A percentile compares a stretch with the other conserved stretches of the same genome.
Evolutionary conservation across 2,329 filamentous ascomycete species (phyloP).

Genomic region (Colletotrichum graminicola): DNA sequence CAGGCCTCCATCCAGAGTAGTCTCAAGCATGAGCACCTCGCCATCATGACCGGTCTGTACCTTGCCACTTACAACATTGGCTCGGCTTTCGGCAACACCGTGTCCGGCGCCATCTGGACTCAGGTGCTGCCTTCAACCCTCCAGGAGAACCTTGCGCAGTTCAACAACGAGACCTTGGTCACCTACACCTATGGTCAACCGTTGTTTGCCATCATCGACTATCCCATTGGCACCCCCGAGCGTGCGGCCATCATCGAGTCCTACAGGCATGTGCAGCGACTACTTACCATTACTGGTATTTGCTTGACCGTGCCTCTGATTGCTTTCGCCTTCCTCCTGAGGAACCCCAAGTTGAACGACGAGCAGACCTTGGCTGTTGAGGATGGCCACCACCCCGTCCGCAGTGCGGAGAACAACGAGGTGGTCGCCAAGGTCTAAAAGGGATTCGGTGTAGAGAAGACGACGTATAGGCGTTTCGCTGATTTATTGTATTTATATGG

Average conservation of each 20-base stretch:
- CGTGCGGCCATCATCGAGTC: slow-evolving; percentile 57
- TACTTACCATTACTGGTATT: slow-evolving; percentile 62
- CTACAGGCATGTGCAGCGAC: slow-evolving; percentile 61
- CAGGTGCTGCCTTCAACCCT: slow-evolving; percentile 66
- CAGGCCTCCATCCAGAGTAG: slow-evolving; percentile 59
- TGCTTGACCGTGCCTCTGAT: slow-evolving; percentile 63
- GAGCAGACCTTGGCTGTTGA: slow-evolving; percentile 58
- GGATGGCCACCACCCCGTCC: slow-evolving; percentile 1
- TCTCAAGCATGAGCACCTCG: slow-evolving; percentile 65
- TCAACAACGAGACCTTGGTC: slow-evolving; percentile 56
- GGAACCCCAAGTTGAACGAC: slow-evolving; percentile 61
- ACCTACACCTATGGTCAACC: slow-evolving; percentile 52
- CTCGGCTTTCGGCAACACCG: slow-evolving; percentile 69
- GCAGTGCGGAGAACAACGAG: slow-evolving; percentile 5
- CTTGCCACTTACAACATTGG: slow-evolving; percentile 74
- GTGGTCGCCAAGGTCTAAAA: slow-evolving; percentile 11
- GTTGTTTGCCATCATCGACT: slow-evolving; percentile 50
- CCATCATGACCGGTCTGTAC: slow-evolving; percentile 73
- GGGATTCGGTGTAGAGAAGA: rapidly evolving
- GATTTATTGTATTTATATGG: neutral
- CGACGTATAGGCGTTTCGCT: neutral
- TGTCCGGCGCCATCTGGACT: slow-evolving; percentile 73
- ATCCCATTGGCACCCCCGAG: slow-evolving; percentile 58
- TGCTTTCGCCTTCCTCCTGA: slow-evolving; percentile 55
- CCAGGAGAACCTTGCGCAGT: slow-evolving; percentile 41